A percentile compares a stretch with the other conserved stretches of the same genome.
These are phyloP conservation scores for Pseudophaeomoniella oleicola DNA, from an alignment of 2,329 filamentous ascomycete genomes.

Conservation along the genomic window DNA sequence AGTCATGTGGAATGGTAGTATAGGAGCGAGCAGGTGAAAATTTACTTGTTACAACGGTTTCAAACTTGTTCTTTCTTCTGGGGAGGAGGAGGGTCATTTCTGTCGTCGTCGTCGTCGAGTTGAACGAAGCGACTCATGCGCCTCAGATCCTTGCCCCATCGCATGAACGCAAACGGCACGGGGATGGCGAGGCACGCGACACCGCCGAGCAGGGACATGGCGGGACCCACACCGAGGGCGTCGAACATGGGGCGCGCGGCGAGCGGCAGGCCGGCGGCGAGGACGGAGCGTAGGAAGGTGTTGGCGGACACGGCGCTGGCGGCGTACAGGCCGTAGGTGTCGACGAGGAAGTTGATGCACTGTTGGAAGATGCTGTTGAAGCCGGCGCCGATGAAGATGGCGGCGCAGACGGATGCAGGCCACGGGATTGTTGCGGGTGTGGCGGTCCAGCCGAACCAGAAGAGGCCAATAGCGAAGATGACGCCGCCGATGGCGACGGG, in stretches of 20 bases:
- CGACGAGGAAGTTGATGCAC: conserved; percentile 32
- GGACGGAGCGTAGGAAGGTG: conserved; percentile 27
- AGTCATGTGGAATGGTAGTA: no score
- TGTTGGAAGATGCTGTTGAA: conserved; percentile 14
- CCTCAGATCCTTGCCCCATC: conserved; percentile 23
- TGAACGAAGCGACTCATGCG: conserved; percentile 30
- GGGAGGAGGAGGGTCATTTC: no score
- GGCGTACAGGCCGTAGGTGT: conserved; percentile 24
- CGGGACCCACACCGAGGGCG: conserved; percentile 26
- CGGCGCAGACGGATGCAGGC: conserved; percentile 18
- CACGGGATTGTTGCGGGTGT: conserved; percentile 17
- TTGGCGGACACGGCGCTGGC: conserved; percentile 26
- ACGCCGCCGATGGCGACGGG: conserved; percentile 31
- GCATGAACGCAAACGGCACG: conserved; percentile 32
- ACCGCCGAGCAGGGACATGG: conserved; percentile 25
- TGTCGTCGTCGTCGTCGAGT: conserved; percentile 6
- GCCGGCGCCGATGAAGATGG: conserved; percentile 28
- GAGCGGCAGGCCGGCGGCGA: conserved; percentile 23
- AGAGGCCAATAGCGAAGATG: conserved; percentile 27
- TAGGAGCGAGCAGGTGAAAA: no score
- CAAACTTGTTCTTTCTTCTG: no score
- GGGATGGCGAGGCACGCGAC: conserved; percentile 24
- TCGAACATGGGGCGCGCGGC: conserved; percentile 26
- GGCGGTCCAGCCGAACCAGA: conserved; percentile 30
- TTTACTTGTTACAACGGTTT: no score